Evolutionary conservation across 2,329 filamentous ascomycete species (phyloP).

Genomic region (Hymenoscyphus fraxineus): DNA sequence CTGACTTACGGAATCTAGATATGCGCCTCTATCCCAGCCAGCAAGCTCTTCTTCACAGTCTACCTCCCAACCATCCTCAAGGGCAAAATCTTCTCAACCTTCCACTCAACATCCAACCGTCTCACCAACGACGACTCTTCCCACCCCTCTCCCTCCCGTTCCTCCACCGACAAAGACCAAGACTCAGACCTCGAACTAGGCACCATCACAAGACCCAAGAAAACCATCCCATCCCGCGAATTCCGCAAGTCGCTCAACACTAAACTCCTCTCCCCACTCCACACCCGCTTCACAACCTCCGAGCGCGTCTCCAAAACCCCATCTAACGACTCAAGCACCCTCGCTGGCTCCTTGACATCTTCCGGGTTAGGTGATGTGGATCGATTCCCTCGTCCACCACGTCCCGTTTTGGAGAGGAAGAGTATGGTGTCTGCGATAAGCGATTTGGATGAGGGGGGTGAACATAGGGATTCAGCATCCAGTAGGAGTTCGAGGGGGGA

Average conservation of each 20-base stretch:
- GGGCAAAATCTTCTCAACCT: neutral
- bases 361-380: neutral
- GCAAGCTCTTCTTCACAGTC: constrained; percentile 10
- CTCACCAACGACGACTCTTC: neutral
- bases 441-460: neutral
- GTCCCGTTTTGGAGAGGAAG: neutral
- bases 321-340: neutral
- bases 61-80: neutral
- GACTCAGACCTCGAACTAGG: neutral
- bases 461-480: neutral
- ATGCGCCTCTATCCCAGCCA: constrained; percentile 40
- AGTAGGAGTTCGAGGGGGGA: neutral
- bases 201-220: neutral
- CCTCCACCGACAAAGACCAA: neutral
- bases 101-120: neutral
- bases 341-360: neutral
- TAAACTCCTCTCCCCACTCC: neutral
- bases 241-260: neutral
- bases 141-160: neutral
- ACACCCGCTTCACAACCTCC: neutral
- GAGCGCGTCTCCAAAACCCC: neutral
- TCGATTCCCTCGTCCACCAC: too few species aligned
- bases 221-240: neutral
- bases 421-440: neutral
- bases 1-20: constrained; percentile 28